These are phyloP conservation scores for Arachis hypogaea DNA, from an alignment of 306 rosid genomes.

Conservation along the genomic window DNA sequence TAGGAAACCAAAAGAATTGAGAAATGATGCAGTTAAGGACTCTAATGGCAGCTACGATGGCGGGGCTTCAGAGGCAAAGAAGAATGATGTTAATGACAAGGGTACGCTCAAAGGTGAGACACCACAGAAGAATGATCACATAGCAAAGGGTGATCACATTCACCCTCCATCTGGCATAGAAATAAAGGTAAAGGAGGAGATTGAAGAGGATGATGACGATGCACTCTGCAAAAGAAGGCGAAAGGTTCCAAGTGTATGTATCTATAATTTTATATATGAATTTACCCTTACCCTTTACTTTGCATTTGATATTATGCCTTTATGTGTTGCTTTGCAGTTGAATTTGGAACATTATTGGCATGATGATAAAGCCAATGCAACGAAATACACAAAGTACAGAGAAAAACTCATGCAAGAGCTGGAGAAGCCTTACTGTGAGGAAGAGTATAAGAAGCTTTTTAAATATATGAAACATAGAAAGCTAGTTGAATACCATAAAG, in stretches of 20 bases:
- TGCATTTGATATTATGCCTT: neutral
- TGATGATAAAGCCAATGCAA: slow-evolving; percentile 7
- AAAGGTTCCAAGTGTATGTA: slow-evolving; percentile 7
- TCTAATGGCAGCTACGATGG: neutral
- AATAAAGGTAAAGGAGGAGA: slow-evolving; percentile 16
- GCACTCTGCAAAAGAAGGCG: neutral
- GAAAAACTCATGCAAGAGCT: slow-evolving; percentile 40
- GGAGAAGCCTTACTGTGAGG: slow-evolving; percentile 41
- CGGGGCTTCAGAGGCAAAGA: neutral
- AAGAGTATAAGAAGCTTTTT: slow-evolving; percentile 38
- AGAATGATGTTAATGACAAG: neutral
- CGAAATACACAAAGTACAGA: slow-evolving; percentile 11
- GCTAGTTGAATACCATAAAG: slow-evolving; percentile 38
- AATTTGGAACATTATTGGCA: slow-evolving; percentile 30
- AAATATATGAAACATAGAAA: slow-evolving; percentile 23
- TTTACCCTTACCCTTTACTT: neutral
- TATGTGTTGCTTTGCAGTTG: slow-evolving; percentile 29
- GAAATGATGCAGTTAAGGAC: neutral
- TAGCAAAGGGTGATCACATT: neutral
- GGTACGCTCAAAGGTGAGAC: neutral
- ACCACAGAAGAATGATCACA: neutral
- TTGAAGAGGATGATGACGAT: slow-evolving; percentile 9
- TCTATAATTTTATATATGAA: slow-evolving; percentile 1
- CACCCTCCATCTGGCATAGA: neutral
- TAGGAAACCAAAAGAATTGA: slow-evolving; percentile 24